Percentiles rank a stretch among this genome's conserved stretches.
phyloP scores from a whole-genome alignment of 2,329 filamentous ascomycete species.

The Botrytis galanthina region DNA sequence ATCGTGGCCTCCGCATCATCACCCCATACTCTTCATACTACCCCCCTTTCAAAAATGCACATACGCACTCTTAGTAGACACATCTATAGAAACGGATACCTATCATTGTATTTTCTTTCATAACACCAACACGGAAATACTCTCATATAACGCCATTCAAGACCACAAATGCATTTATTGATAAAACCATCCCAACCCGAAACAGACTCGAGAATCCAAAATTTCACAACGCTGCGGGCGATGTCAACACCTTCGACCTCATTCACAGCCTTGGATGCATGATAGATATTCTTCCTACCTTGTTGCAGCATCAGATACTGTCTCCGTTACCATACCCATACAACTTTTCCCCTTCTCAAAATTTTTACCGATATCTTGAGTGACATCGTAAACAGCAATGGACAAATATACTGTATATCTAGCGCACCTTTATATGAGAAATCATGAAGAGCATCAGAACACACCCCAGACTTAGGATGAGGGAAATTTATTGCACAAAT shows the following conservation, averaged over 20 bases:
- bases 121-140: too few relatives aligned
- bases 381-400: not conserved
- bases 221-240: not conserved
- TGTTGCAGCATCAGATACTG: not conserved
- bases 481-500: not conserved
- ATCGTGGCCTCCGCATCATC: too few relatives aligned
- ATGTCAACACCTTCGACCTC: not conserved
- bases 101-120: too few relatives aligned
- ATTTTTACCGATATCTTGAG: not conserved
- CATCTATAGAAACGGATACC: too few relatives aligned
- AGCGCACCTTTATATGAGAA: not conserved
- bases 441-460: not conserved
- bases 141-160: not conserved
- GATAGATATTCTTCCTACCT: not conserved
- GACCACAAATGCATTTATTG: not conserved
- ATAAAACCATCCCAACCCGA: not conserved
- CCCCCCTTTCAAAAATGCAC: too few relatives aligned
- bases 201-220: not conserved
- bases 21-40: too few relatives aligned
- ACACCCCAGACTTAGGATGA: not conserved
- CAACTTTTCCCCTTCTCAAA: not conserved
- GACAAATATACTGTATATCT: not conserved
- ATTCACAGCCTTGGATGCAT: not conserved
- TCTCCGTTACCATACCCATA: not conserved
- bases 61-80: too few relatives aligned